A percentile compares a stretch with the other conserved stretches of the same genome.
phyloP scores from a whole-genome alignment of 805 yeast genomes.

The Lipomyces kockii region DNA sequence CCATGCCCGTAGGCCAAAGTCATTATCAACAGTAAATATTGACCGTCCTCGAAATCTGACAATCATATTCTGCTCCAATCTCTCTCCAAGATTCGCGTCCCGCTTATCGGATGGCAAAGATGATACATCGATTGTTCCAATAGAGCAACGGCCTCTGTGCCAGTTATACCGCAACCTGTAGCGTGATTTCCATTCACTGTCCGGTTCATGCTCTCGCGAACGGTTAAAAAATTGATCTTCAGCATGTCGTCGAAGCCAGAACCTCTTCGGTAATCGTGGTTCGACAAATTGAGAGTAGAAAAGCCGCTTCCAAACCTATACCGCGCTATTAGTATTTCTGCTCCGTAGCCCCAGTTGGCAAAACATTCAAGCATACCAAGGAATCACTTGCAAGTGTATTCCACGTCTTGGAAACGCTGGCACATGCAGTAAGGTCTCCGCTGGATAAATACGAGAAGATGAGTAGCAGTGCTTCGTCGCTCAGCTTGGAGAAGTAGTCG shows the following conservation, averaged over 20 bases:
- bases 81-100: not conserved
- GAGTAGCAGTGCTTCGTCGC: slow-evolving; percentile 28
- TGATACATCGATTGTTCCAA: slow-evolving; percentile 19
- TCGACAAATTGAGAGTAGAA: slow-evolving; percentile 20
- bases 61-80: slow-evolving; percentile 12
- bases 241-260: not conserved
- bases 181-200: slow-evolving; percentile 18
- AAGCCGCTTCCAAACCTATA: slow-evolving; percentile 24
- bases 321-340: not conserved
- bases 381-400: slow-evolving; percentile 23
- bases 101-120: not conserved
- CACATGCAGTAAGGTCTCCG: slow-evolving; percentile 21
- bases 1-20: slow-evolving; percentile 25
- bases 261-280: slow-evolving; percentile 13
- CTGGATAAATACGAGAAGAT: slow-evolving; percentile 25
- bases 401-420: slow-evolving; percentile 21
- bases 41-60: slow-evolving; percentile 24
- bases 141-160: slow-evolving; percentile 32
- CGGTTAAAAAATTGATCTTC: slow-evolving; percentile 9
- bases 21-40: slow-evolving; percentile 23
- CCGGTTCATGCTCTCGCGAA: slow-evolving; percentile 5
- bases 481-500: slow-evolving; percentile 11
- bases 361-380: slow-evolving; percentile 6
- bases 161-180: slow-evolving; percentile 29
- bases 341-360: not conserved